Evolutionary conservation across 176 grass and related monocot species (phyloP), one percentile per base, ranked within the genome.

Genomic region (Avena sativa): DNA sequence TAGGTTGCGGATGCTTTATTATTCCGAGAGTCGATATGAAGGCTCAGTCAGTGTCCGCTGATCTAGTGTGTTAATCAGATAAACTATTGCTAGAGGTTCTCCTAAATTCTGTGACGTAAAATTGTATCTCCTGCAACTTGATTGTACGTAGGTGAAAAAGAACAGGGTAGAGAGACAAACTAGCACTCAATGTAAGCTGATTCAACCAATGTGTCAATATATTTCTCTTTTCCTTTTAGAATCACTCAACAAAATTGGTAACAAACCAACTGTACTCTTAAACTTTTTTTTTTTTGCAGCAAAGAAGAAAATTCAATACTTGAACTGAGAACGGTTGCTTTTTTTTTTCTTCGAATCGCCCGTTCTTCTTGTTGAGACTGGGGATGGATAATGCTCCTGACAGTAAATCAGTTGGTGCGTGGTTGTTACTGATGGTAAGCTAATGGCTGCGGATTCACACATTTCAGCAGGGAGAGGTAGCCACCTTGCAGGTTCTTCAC

Each of bases 401-500:
- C 59, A 62, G 11, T 0, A 25, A 62, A 62, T 25, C 9, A 12
- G 59, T 10, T 61, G 58, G 1, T 63, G 60, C 9, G 21, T 26
- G 60, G 9, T 56, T 56, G 53, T 56, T 56, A 19, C 53, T 12
- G 12, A 17, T 19, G 46, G 38, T 60, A 60, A 8, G 44, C 26
- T 6, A 34, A 3, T 62, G 59, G 46, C 9, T 55, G 52, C 4
- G 72, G 78, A 12, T 87, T 75, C 0, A 43, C 51, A 5, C n/a
- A 47, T 12, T 72, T 72, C 20, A 88, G 71, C 79, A 88, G 76
- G 60, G 86, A 83, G 10, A 88, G 86, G 72, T 88, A 83, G 13
- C 86, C 86, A 20, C 86, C 86, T 77, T 83, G 20, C 25, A 88
- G 61, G 61, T 78, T 70, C 61, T 21, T 88, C 61, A 78, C 80